Percentiles rank a stretch among this genome's conserved stretches.
Evolutionary conservation across 2,329 filamentous ascomycete genomes (phyloP).

Genomic region (Calonectria leucothoes): DNA sequence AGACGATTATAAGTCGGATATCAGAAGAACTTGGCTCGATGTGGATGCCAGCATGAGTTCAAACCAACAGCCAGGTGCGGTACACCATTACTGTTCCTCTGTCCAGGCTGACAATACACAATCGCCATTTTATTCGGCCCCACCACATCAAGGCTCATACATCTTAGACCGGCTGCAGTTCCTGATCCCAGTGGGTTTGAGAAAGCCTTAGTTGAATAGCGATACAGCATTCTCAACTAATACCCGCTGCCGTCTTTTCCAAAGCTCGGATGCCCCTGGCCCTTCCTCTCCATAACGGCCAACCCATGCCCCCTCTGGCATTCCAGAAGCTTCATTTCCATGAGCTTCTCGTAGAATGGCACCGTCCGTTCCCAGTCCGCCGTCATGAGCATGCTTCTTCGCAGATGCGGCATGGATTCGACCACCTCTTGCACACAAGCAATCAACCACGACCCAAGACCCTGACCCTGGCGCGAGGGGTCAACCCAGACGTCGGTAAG

Average conservation of each 20-base stretch:
- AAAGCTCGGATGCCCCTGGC: conserved; percentile 34
- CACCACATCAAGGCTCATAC: no score
- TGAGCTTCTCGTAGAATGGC: conserved; percentile 46
- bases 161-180: no score
- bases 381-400: conserved; percentile 65
- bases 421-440: conserved; percentile 65
- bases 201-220: no score
- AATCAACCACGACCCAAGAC: conserved; percentile 72
- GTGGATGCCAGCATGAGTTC: no score
- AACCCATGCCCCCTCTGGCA: conserved; percentile 32
- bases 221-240: neutral
- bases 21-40: no score
- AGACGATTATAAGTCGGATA: no score
- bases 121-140: no score
- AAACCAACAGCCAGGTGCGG: no score
- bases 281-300: conserved; percentile 41
- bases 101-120: no score
- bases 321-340: conserved; percentile 45
- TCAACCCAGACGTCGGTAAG: conserved; percentile 72
- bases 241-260: conserved; percentile 21
- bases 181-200: no score
- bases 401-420: conserved; percentile 63
- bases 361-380: conserved; percentile 46
- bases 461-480: conserved; percentile 63
- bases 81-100: no score